Conservation (phyloP, 345 rosid genomes). For the Carallia brachiata region DNA sequence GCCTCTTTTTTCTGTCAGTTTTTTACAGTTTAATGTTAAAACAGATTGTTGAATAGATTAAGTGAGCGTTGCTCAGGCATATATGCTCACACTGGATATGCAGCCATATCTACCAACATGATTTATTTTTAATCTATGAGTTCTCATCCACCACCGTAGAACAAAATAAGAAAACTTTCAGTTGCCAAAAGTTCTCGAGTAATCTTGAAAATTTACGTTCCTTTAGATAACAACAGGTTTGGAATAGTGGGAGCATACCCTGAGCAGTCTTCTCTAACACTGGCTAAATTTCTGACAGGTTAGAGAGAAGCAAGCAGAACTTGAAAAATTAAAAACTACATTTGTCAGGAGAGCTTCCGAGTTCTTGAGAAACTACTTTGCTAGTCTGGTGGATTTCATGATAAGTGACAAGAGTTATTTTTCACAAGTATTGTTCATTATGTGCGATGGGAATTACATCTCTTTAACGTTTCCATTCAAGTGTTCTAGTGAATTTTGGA, state of each 20-base stretch:
- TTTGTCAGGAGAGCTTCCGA: conserved; percentile 94
- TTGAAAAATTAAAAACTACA: conserved; percentile 67
- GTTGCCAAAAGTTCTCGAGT: background rate
- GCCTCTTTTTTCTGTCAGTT: conserved; percentile 14
- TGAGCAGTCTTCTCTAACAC: conserved; percentile 3
- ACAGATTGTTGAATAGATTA: conserved; percentile 7
- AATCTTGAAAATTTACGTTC: background rate
- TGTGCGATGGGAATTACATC: background rate
- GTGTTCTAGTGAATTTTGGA: conserved; percentile 5
- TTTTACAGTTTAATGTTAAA: background rate
- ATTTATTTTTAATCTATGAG: no score
- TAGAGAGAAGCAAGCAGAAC: conserved; percentile 84
- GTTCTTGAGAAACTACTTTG: conserved; percentile 91
- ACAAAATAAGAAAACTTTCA: background rate
- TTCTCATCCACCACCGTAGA: background rate
- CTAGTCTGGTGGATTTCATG: conserved; percentile 99
- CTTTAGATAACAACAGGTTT: background rate
- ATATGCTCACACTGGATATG: background rate
- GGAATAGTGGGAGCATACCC: background rate
- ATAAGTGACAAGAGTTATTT: conserved; percentile 96
- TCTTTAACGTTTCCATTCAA: background rate
- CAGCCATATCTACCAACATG: background rate
- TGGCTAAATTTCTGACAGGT: conserved; percentile 45
- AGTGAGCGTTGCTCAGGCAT: background rate
- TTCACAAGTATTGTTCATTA: conserved; percentile 67